Evolutionary conservation across 2,329 filamentous ascomycete genomes (phyloP).

Genomic region (Saccharata proteae): DNA sequence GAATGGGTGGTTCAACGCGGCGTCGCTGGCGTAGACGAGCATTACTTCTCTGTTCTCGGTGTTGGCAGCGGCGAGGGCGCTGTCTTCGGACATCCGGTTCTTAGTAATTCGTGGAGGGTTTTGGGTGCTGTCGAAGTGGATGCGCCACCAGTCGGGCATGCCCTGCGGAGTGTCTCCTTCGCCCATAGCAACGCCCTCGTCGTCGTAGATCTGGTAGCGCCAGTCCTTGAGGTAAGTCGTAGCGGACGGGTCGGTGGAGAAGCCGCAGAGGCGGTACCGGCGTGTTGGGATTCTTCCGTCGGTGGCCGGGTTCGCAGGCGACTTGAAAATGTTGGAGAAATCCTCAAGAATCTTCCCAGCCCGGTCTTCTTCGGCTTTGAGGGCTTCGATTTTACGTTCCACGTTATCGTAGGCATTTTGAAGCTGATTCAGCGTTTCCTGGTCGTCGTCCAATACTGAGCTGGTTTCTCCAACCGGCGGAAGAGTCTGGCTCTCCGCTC

Average conservation of each 20-base stretch:
- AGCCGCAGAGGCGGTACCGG: constrained; percentile 7
- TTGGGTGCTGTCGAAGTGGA: constrained; percentile 6
- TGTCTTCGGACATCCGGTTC: constrained; percentile 33
- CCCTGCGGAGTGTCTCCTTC: background rate
- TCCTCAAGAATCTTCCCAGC: constrained; percentile 4
- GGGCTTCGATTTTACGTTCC: constrained; percentile 14
- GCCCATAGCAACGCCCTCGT: background rate
- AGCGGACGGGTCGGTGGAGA: constrained; percentile 6
- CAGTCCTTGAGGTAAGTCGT: constrained; percentile 4
- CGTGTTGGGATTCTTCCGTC: background rate
- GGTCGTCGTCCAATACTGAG: too few species aligned
- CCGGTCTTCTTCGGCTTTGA: constrained; percentile 3
- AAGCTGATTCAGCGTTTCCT: constrained; percentile 15
- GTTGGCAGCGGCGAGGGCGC: constrained; percentile 43
- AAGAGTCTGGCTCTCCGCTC: too few species aligned
- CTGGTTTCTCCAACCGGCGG: too few species aligned
- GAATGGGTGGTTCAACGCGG: constrained; percentile 12
- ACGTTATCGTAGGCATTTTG: constrained; percentile 19
- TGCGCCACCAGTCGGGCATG: constrained; percentile 8
- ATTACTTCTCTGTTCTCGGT: constrained; percentile 41
- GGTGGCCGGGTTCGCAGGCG: background rate
- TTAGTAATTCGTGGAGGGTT: constrained; percentile 7
- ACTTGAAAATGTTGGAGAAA: constrained; percentile 7
- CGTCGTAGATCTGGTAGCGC: background rate
- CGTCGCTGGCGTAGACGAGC: constrained; percentile 47